Conservation (phyloP, 73 alveolate genomes). For the Durusdinium trenchii region DNA sequence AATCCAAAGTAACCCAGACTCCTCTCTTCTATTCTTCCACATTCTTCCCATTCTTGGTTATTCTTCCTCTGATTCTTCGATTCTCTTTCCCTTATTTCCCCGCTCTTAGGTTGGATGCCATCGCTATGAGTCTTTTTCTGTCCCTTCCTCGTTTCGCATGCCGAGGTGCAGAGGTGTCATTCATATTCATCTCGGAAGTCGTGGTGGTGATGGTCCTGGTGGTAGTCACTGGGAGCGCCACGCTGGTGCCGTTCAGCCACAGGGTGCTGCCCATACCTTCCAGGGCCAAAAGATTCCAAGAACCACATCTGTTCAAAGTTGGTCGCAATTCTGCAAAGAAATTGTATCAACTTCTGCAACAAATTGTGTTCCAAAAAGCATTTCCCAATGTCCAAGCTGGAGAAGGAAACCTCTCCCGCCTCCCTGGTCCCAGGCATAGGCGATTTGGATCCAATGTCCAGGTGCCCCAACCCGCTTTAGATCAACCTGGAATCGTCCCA, state of each 20-base stretch:
- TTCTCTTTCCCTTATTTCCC: too few relatives aligned
- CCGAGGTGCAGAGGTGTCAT: neutral
- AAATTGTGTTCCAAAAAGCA: too few relatives aligned
- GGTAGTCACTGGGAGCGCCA: neutral
- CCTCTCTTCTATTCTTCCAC: too few relatives aligned
- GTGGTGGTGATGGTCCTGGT: neutral
- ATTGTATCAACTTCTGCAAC: too few relatives aligned
- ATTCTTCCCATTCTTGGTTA: too few relatives aligned
- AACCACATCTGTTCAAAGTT: neutral
- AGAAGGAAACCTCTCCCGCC: too few relatives aligned
- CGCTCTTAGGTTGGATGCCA: too few relatives aligned
- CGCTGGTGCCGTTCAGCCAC: conserved; percentile 42
- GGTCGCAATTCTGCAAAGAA: neutral
- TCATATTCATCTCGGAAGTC: neutral
- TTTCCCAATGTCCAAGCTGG: too few relatives aligned
- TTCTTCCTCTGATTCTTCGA: too few relatives aligned
- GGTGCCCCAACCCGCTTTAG: neutral
- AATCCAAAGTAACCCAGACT: too few relatives aligned
- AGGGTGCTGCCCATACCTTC: neutral
- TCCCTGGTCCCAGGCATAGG: conserved; percentile 51
- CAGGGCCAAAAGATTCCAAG: neutral
- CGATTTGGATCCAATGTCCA: conserved; percentile 27
- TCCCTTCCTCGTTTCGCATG: too few relatives aligned
- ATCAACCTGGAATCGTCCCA: conserved; percentile 36
- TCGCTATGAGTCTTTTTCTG: too few relatives aligned